Evolutionary conservation across 2,329 filamentous ascomycete genomes (phyloP).

Genomic region (Botrytis sinoallii): DNA sequence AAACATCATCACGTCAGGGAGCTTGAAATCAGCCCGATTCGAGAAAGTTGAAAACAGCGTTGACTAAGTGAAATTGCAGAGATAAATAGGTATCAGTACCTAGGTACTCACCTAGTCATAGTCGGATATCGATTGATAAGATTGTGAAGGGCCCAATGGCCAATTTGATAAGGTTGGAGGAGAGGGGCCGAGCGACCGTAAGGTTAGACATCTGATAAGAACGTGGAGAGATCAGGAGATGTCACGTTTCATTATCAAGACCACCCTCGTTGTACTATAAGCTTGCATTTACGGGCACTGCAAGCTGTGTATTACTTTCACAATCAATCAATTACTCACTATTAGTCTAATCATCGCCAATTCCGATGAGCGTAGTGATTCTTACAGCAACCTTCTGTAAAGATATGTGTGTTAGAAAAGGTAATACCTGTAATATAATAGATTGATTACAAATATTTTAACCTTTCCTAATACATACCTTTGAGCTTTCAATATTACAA

Average conservation of each 20-base stretch:
- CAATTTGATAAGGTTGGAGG: neutral
- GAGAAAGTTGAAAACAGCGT: neutral
- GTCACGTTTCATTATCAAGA: neutral
- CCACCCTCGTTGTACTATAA: neutral
- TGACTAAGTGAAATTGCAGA: neutral
- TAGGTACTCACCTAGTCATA: neutral
- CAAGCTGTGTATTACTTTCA: neutral
- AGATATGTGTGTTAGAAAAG: too few relatives aligned
- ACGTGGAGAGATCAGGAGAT: conserved; percentile 1
- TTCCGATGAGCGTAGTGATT: too few relatives aligned
- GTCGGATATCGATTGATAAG: neutral
- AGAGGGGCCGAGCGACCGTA: neutral
- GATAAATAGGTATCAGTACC: neutral
- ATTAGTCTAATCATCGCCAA: too few relatives aligned
- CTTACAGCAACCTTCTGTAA: too few relatives aligned
- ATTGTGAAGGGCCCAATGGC: neutral
- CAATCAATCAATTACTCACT: neutral
- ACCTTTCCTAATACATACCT: too few relatives aligned
- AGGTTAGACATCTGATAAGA: conserved; percentile 10
- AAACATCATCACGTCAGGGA: neutral
- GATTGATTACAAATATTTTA: too few relatives aligned
- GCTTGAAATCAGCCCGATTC: neutral
- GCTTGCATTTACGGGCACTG: neutral
- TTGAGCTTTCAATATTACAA: too few relatives aligned
- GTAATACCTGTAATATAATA: too few relatives aligned